Base-by-base conservation (phyloP, 1,284 basidiomycete genomes). In the Sporisorium scitamineum region DNA sequence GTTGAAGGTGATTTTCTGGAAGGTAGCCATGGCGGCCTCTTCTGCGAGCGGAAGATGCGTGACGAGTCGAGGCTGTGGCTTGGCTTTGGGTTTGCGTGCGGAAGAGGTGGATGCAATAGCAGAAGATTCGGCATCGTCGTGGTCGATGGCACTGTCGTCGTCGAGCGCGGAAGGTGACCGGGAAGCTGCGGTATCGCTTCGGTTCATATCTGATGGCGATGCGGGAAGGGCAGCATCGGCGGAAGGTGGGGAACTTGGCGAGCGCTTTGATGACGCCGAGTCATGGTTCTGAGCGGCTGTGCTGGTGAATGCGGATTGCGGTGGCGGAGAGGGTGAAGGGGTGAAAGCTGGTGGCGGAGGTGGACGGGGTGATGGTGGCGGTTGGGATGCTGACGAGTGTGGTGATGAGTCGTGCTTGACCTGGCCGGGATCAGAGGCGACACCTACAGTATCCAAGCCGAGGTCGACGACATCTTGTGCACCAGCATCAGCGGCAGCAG, bases 1-100 rank as follows among this genome's bases (percentile, higher is more conserved):
- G 84, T 95, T 97, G 78, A 88, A 89, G 60, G 87, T 80, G 80
- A 98, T 90, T 85, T 92, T 90, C 68, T 87, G 87, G 82, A 95
- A 99, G 7, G 90, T 92, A 76, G 87, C 87, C 76, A 92, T 86
- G 31, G 96, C 95, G 52, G 78, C 80, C 14, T 70, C 67, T 10
- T 78, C 57, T 16, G 80, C 83, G 14, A 68, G 47, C 0, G 83
- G 81, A 11, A 82, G 74, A 54, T 83, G 78, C 1, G 24, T 22
- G 34, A 81, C 54, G 20, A 81, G 70, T 55, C 80, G 80, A 13
- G 80, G 81, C 54, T 60, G 64, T n/a, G 63, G 29, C 45, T 64
- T 59, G 31, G 45, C 5, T 37, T 62, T 63, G 14, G 60, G 41
- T 51, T 66, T 71, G 52, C 70, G 70, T 22, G 55, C 54, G 44